Evolutionary conservation across 192 early-diverging fungal genomes (phyloP).

Genomic region (Backusella macrospora): DNA sequence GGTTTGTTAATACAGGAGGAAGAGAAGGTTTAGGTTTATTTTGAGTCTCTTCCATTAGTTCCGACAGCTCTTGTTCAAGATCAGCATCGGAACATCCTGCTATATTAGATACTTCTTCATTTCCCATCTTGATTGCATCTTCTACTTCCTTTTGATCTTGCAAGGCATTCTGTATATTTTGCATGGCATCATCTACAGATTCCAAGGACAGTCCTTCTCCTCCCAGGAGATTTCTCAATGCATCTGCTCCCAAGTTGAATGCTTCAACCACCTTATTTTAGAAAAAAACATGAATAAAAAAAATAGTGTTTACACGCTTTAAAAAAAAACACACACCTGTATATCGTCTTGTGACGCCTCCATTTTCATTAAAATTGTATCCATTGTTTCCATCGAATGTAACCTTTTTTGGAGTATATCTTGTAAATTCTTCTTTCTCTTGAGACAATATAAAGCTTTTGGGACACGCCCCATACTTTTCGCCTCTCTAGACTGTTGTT

Average conservation of each 20-base stretch:
- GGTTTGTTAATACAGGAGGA: neutral
- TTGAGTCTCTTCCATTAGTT: neutral
- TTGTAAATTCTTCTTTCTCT: conserved; percentile 55
- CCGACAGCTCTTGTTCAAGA: neutral
- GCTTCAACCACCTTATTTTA: conserved; percentile 58
- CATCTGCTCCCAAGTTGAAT: conserved; percentile 59
- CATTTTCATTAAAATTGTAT: conserved; percentile 63
- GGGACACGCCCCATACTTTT: conserved; percentile 37
- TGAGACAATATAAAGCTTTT: conserved; percentile 58
- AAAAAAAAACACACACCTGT: conserved; percentile 42
- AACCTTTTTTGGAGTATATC: conserved; percentile 59
- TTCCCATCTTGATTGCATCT: conserved; percentile 52
- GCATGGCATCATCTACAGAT: conserved; percentile 61
- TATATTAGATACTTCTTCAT: conserved; percentile 11
- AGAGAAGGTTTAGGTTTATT: neutral
- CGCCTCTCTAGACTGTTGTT: conserved; percentile 19
- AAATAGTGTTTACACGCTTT: neutral
- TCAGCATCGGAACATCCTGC: neutral
- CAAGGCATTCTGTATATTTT: conserved; percentile 58
- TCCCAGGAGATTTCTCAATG: conserved; percentile 52
- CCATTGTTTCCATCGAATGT: conserved; percentile 60
- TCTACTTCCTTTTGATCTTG: conserved; percentile 70
- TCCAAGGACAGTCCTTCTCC: conserved; percentile 49
- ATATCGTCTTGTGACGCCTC: conserved; percentile 62
- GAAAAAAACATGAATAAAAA: neutral